Percentiles rank a stretch among this genome's conserved stretches.
phyloP scores from a whole-genome alignment of 1,139 yeast species.

The Blastobotrys apis region DNA sequence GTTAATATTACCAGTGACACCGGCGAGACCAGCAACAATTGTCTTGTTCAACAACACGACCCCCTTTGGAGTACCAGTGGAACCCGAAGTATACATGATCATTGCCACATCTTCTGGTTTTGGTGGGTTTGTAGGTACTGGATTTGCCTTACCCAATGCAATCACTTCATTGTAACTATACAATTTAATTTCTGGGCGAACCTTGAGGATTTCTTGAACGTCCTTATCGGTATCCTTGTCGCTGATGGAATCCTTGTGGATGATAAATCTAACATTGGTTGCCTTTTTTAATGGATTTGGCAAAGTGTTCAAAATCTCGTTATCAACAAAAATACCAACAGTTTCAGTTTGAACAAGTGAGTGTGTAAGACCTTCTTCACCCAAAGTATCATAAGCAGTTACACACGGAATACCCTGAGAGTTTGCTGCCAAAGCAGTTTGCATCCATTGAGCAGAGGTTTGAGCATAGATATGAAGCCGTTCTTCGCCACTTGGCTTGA shows the following conservation, averaged over 20 bases:
- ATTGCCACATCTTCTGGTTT: conserved; percentile 75
- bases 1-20: conserved; percentile 64
- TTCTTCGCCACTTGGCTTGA: conserved; percentile 57
- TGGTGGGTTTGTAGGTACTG: conserved; percentile 47
- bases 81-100: conserved; percentile 98
- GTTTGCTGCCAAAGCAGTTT: conserved; percentile 71
- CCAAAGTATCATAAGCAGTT: conserved; percentile 95
- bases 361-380: conserved; percentile 85
- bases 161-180: conserved; percentile 62
- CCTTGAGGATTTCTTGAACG: conserved; percentile 60
- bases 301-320: conserved; percentile 60
- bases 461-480: conserved; percentile 80
- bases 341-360: conserved; percentile 80
- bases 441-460: conserved; percentile 86
- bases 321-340: conserved; percentile 77
- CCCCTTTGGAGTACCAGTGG: conserved; percentile 98
- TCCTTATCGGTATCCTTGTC: conserved; percentile 58
- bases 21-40: conserved; percentile 78
- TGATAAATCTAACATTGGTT: conserved; percentile 56
- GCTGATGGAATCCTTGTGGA: conserved; percentile 63
- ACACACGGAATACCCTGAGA: conserved; percentile 81
- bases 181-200: conserved; percentile 75
- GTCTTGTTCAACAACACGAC: conserved; percentile 79
- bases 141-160: conserved; percentile 54
- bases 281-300: conserved; percentile 70